Percentiles rank a stretch among this genome's conserved stretches.
phyloP scores from a whole-genome alignment of 345 rosid genomes.

The Firmiana major region DNA sequence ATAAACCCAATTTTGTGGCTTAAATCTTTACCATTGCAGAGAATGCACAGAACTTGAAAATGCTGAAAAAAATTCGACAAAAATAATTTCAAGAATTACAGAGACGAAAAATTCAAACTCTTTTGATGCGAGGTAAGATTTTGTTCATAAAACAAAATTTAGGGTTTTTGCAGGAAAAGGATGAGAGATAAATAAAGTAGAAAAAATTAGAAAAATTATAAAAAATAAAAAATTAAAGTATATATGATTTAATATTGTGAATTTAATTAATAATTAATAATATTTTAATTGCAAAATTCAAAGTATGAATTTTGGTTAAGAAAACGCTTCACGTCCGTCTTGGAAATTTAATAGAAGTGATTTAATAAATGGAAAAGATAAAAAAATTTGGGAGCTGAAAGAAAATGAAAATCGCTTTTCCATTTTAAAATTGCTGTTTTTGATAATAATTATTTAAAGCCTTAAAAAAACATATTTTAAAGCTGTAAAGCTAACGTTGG shows the following conservation, averaged over 20 bases:
- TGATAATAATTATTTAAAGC: slow-evolving; percentile 19
- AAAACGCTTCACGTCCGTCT: slow-evolving; percentile 92
- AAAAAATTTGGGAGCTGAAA: slow-evolving; percentile 18
- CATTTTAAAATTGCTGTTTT: slow-evolving; percentile 20
- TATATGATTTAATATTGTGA: slow-evolving; percentile 40
- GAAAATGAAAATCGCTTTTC: slow-evolving; percentile 23
- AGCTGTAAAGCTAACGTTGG: slow-evolving; percentile 58
- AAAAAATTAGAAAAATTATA: slow-evolving; percentile 19
- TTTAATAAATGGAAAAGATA: slow-evolving; percentile 37
- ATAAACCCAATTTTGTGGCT: slow-evolving; percentile 15
- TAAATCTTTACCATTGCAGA: slow-evolving; percentile 41
- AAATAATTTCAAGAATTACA: slow-evolving; percentile 32
- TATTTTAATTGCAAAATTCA: slow-evolving; percentile 59
- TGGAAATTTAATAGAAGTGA: slow-evolving; percentile 56
- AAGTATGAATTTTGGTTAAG: slow-evolving; percentile 89
- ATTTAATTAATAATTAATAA: slow-evolving; percentile 44
- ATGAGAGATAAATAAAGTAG: slow-evolving; percentile 45
- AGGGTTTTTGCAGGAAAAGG: slow-evolving; percentile 60
- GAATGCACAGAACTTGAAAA: slow-evolving; percentile 41
- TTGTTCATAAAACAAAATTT: slow-evolving; percentile 53
- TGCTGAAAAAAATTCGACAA: slow-evolving; percentile 1
- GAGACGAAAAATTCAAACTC: slow-evolving; percentile 22
- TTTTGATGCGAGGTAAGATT: slow-evolving; percentile 26
- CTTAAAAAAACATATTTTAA: slow-evolving; percentile 21
- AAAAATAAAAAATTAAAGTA: slow-evolving; percentile 19